Evolutionary conservation across 2,329 filamentous ascomycete species (phyloP), one percentile per base, ranked within the genome.

Genomic region (Botrytis medusae): DNA sequence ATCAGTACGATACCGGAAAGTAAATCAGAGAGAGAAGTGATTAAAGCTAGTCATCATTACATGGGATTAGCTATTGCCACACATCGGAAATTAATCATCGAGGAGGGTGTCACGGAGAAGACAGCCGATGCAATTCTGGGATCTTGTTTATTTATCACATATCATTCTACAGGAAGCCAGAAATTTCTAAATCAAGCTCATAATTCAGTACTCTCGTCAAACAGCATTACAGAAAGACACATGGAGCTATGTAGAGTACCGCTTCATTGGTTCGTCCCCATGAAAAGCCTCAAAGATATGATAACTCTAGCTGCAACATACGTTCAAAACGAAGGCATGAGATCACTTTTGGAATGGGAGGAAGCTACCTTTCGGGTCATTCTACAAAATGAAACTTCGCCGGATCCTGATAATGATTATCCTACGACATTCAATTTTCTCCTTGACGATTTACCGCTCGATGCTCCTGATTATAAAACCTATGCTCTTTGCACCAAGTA

Each of bases 261-360:
- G 8, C 62, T 67, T 8, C 61, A 72, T 59, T 72, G 70, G 70
- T 72, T 72, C 25, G n/a, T 51, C 12, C 70, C 60, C 3, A 51
- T 72, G 18, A 65, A 42, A 40, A 44, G 18, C 7, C 46, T 65
- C 12, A 65, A 72, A 10, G 46, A 67, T 40, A 67, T 72, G 46
- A 67, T 67, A 20, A n/a, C 25, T 4, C 20, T 67, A 22, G 70
- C 70, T 4, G 61, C 46, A 25, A 18, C 25, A 40, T 67, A 72
- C 22, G 37, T 67, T 0, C 60, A 44, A 42, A 37, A 67, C 10
- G n/a, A 67, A 59, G 32, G n/a, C 3, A 57, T 72, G 37, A 72
- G 63, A 64, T 14, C 20, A 25, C 51, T 32, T 22, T 16, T 72
- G 1, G 6, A 72, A 34, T 40, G 37, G n/a, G 70, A 72, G 22